Evolutionary conservation across 2,329 filamentous ascomycete genomes (phyloP), one percentile per base, ranked within the genome.

Genomic region (Diaporthe sp.): DNA sequence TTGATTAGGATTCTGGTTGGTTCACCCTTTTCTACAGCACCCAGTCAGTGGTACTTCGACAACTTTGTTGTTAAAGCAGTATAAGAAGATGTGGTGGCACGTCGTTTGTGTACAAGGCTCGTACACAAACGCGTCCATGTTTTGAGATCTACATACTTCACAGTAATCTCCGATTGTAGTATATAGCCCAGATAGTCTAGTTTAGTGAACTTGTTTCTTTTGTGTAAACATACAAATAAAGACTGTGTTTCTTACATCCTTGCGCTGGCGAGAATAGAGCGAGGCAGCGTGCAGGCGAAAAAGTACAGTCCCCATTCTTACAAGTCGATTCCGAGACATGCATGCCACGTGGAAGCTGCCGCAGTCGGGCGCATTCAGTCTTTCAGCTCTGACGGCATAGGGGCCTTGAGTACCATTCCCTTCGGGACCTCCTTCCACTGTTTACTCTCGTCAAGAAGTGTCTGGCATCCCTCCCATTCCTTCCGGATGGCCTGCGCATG

Each of bases 371-470:
- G 8, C 12, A n/a, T 15, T 73, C 59, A 73, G 22, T 42, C 71
- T 31, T 73, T 73, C 17, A 46, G 19, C 15, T 44, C 67, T 22
- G 67, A 42, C 15, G 34, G 67, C n/a, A 65, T 25, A 12, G 58
- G 34, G 8, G 49, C 13, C 15, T 67, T 67, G 19, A 72, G 72
- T 3, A 46, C 46, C 75, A 74, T 76, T 4, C 74, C 74, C 28
- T 77, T 37, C 13, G 75, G 75, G 1, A 74, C 37, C n/a, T 75
- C 49, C n/a, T 57, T 77, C 75, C 75, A 77, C 22, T 77, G 75
- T n/a, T 73, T 74, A 5, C 39, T 58, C 3, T 58, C 17, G 22
- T 77, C 74, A 44, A 77, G 74, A 2, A 77, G 39, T 15, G 31
- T 13, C 19, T 74, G 75, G 25, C 74, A 77, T 9, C 34, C 69